Evolutionary conservation across 257 asterid genomes (phyloP).

Genomic region (Solanum sejunctum): DNA sequence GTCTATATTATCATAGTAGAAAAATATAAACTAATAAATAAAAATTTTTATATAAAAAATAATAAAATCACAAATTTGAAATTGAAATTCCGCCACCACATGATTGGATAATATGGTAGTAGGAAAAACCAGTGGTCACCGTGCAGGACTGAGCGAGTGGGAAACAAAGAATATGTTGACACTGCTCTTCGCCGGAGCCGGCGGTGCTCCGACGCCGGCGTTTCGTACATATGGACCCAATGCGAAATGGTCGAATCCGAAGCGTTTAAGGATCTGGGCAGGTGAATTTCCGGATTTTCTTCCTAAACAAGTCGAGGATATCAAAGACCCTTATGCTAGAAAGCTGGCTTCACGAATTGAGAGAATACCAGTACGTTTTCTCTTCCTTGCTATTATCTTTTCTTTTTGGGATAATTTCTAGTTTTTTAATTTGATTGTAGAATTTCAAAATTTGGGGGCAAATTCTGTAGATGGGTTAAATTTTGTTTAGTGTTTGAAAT

Average conservation of each 20-base stretch:
- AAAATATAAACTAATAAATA: too few relatives aligned
- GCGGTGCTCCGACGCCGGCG: neutral
- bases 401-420: neutral
- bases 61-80: too few relatives aligned
- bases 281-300: constrained; percentile 30
- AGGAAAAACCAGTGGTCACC: neutral
- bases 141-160: neutral
- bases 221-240: neutral
- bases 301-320: constrained; percentile 27
- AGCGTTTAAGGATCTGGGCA: constrained; percentile 17
- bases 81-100: neutral
- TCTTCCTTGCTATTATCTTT: neutral
- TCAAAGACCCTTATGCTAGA: constrained; percentile 61
- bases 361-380: constrained; percentile 38
- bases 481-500: neutral
- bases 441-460: neutral
- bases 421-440: neutral
- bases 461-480: neutral
- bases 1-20: too few relatives aligned
- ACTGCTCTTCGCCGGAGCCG: neutral
- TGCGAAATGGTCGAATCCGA: neutral
- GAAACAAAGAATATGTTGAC: neutral
- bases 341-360: constrained; percentile 64
- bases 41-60: too few relatives aligned
- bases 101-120: neutral